Evolutionary conservation across 306 rosid species (phyloP).

Genomic region (Cicer bijugum): DNA sequence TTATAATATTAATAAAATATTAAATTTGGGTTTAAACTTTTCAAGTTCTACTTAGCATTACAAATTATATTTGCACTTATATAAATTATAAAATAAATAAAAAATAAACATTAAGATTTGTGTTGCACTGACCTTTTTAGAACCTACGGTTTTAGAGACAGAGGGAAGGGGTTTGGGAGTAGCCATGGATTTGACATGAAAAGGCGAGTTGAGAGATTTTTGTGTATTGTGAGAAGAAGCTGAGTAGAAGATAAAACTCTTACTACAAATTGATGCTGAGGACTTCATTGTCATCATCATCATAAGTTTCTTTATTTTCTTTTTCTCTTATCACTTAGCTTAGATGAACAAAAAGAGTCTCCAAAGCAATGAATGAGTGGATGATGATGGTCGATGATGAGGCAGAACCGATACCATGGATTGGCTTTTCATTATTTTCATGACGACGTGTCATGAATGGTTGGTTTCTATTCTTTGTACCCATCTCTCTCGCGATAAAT

Average conservation of each 20-base stretch:
- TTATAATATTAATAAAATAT: too few relatives aligned
- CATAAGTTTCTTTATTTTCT: conserved; percentile 41
- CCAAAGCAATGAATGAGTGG: conserved; percentile 26
- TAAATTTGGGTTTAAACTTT: too few relatives aligned
- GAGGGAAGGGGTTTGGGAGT: conserved; percentile 68
- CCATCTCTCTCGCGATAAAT: neutral
- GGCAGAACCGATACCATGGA: conserved; percentile 40
- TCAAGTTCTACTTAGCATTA: too few relatives aligned
- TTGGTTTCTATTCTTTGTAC: neutral
- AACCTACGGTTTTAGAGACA: conserved; percentile 57
- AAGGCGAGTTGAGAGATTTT: conserved; percentile 44
- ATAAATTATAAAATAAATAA: too few relatives aligned
- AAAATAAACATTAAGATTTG: too few relatives aligned
- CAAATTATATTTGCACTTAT: too few relatives aligned
- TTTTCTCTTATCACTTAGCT: conserved; percentile 18
- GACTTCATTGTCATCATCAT: conserved; percentile 85
- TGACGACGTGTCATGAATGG: conserved; percentile 49
- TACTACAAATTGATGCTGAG: conserved; percentile 50
- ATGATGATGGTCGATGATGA: conserved; percentile 39
- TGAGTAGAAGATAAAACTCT: conserved; percentile 39
- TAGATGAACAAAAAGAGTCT: neutral
- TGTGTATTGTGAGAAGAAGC: conserved; percentile 18
- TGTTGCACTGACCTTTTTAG: conserved; percentile 65
- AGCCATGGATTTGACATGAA: conserved; percentile 71
- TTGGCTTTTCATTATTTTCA: conserved; percentile 38